Evolutionary conservation across 257 asterid species (phyloP), one percentile per base, ranked within the genome.

Genomic region (Handroanthus guayacan): DNA sequence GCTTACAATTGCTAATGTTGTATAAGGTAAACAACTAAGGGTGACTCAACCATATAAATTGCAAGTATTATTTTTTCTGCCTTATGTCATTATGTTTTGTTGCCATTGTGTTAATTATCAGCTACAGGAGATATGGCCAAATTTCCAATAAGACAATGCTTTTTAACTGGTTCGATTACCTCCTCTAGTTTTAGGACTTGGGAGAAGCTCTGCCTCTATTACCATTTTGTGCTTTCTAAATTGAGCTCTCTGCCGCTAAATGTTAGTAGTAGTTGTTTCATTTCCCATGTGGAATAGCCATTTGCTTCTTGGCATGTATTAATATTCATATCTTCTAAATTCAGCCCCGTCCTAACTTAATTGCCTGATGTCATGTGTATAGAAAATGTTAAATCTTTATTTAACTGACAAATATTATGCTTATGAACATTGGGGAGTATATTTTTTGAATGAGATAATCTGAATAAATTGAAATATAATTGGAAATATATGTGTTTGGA

Each of bases 1-100:
- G 45, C 31, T 52, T 63, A 20, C 43, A 6, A 74, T 45, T 74
- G 77, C 71, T 62, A 36, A 48, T 39, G 45, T 45, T 36, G 37
- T 25, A 7, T 20, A 4, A 50, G 51, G n/a, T 12, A 17, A 39
- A 61, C 9, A 57, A 44, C 6, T 17, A 48, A 17, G 31, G 18
- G 34, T 11, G 9, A 37, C 16, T 66, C 11, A 57, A 64, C 73
- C 55, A 66, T 72, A 36, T 36, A 64, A 45, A 50, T 3, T 13
- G 14, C 31, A n/a, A 37, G 9, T 39, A 16, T 7, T 71, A 10
- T 43, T 66, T 36, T n/a, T 50, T 67, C 25, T 67, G 51, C 60
- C 67, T 45, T 31, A 37, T 44, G 20, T 44, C 25, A 5, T 44
- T 37, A 37, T 41, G 16, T 39, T 25, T 12, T 61, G 72, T 18